phyloP scores from a whole-genome alignment of 768 basidiomycete genomes.

The Rhodocollybia butyracea region DNA sequence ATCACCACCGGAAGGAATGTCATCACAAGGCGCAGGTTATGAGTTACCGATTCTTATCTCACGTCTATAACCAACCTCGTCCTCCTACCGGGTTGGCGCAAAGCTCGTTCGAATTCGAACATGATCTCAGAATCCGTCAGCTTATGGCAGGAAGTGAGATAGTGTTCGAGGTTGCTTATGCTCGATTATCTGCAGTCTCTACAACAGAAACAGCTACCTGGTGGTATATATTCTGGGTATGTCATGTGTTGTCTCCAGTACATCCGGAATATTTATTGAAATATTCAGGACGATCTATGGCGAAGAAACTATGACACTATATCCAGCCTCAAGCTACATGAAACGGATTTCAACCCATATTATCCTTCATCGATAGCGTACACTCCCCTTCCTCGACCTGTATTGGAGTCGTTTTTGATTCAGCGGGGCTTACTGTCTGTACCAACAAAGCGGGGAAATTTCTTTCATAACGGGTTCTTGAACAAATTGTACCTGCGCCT shows the following conservation, averaged over 20 bases:
- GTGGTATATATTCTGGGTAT: constrained; percentile 83
- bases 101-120: constrained; percentile 45
- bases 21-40: constrained; percentile 50
- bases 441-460: constrained; percentile 38
- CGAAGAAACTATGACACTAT: constrained; percentile 64
- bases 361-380: constrained; percentile 73
- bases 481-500: constrained; percentile 72
- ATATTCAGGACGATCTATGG: constrained; percentile 70
- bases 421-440: constrained; percentile 58
- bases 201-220: constrained; percentile 50
- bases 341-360: constrained; percentile 65
- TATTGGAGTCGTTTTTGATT: constrained; percentile 59
- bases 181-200: constrained; percentile 50
- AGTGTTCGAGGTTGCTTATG: constrained; percentile 48
- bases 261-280: neutral
- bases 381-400: constrained; percentile 60
- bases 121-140: constrained; percentile 51
- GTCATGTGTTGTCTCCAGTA: neutral
- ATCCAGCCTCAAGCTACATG: constrained; percentile 41
- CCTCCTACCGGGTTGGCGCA: constrained; percentile 40
- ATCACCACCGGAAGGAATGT: constrained; percentile 44
- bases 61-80: constrained; percentile 57
- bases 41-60: constrained; percentile 58
- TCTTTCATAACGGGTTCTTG: constrained; percentile 62
- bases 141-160: constrained; percentile 43